Conservation (phyloP, 2,329 filamentous ascomycete genomes). For the Phialophora tarda region DNA sequence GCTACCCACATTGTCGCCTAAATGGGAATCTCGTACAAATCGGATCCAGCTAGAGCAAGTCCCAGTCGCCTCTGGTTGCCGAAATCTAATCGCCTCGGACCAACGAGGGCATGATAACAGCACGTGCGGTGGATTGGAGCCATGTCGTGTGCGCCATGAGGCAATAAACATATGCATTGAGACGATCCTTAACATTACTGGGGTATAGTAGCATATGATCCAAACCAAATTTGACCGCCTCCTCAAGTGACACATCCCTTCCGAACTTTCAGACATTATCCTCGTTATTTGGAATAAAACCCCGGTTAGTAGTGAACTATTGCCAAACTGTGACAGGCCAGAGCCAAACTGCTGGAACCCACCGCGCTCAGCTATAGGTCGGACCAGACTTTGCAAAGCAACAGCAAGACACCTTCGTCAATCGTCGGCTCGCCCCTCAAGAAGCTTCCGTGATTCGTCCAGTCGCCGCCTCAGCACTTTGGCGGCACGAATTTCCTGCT, state of each 20-base stretch:
- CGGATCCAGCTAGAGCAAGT: not conserved
- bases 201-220: slow-evolving; percentile 6
- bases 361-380: not conserved
- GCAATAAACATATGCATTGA: not conserved
- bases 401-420: slow-evolving; percentile 23
- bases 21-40: not conserved
- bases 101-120: not conserved
- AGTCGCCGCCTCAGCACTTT: slow-evolving; percentile 72
- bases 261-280: slow-evolving; percentile 6
- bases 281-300: slow-evolving; percentile 15
- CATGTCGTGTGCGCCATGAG: not conserved
- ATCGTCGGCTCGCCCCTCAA: slow-evolving; percentile 69
- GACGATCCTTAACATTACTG: slow-evolving; percentile 1
- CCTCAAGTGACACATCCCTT: not conserved
- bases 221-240: not conserved
- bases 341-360: not conserved
- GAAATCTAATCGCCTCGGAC: not conserved
- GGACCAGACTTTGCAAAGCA: not conserved
- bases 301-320: slow-evolving; percentile 8
- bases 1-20: not conserved
- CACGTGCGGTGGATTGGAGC: not conserved
- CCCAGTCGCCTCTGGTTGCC: not conserved
- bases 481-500: slow-evolving; percentile 63
- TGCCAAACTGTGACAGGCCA: slow-evolving; percentile 13
- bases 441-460: slow-evolving; percentile 72